Evolutionary conservation across 768 basidiomycete genomes (phyloP), one percentile per base, ranked within the genome.

Genomic region (Suillus americanus): DNA sequence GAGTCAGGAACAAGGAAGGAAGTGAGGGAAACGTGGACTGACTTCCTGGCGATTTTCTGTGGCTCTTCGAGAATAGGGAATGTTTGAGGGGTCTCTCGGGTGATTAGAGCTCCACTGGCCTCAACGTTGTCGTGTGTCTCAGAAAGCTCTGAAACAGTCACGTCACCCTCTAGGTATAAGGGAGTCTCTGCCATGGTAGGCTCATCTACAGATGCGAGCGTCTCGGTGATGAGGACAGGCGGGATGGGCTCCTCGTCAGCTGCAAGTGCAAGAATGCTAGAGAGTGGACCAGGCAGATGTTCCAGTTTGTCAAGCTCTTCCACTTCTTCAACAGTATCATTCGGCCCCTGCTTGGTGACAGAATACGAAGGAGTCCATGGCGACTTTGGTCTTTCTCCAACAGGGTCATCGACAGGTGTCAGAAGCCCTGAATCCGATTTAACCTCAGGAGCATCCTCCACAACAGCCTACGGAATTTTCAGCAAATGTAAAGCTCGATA

Each of bases 301-400:
- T 65, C 66, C 8, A 66, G 30, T 28, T 54, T 28, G 35, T 61
- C 65, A 28, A 67, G 60, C 40, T 68, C 66, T 35, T 35, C 46
- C 23, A 38, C 35, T 37, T 70, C 56, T 40, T 64, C 54, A 60
- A 64, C 66, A 38, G 57, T 53, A 12, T 65, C 64, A 16, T 48
- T 55, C 5, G 64, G 53, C 14, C 78, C 78, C 67, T 79, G 78
- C 30, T 63, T 69, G 51, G 71, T 73, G 37, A 79, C 78, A 41
- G 78, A 78, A 64, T 79, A 78, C 10, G 76, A 78, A 23, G 78
- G 70, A 3, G 73, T 73, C 77, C 75, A 77, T n/a, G 74, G 73
- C 1, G 78, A 78, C 61, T 70, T 70, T n/a, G 73, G 73, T 50
- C 72, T 70, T 37, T 76, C 72, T 13, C 55, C 56, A 23, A 62